A percentile compares a stretch with the other conserved stretches of the same genome.
phyloP scores from a whole-genome alignment of 495 filamentous ascomycete species.

The Penicillium fimorum region DNA sequence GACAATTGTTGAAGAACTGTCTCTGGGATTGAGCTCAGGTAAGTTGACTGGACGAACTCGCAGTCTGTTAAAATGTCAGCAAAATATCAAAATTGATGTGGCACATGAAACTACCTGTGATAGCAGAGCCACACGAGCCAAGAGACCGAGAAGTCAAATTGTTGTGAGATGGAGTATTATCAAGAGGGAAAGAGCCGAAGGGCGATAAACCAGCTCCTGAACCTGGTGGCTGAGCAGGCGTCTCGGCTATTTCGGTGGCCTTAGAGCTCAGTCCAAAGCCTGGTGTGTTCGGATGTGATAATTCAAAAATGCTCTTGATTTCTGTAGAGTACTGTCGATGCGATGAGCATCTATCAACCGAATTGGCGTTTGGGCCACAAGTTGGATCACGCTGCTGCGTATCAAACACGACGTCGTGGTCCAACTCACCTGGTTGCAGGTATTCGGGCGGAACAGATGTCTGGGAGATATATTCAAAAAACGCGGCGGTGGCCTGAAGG shows the following conservation, averaged over 20 bases:
- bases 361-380: background rate
- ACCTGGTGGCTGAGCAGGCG: conserved; percentile 12
- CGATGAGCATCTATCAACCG: background rate
- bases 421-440: conserved; percentile 20
- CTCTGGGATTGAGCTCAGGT: conserved; percentile 8
- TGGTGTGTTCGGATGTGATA: background rate
- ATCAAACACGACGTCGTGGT: background rate
- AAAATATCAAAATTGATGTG: background rate
- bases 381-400: background rate
- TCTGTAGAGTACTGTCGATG: background rate
- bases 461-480: conserved; percentile 10
- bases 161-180: background rate
- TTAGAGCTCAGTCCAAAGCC: background rate
- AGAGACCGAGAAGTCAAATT: background rate
- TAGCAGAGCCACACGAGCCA: background rate
- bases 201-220: background rate
- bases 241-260: conserved; percentile 29
- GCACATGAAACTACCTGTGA: background rate
- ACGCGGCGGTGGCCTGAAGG: background rate
- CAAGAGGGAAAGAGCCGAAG: background rate
- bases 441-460: conserved; percentile 20
- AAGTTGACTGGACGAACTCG: background rate
- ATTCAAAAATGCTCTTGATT: background rate
- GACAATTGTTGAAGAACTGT: background rate
- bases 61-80: conserved; percentile 1